Conservation (phyloP, 768 basidiomycete species). For the Candolleomyces efflorescens region DNA sequence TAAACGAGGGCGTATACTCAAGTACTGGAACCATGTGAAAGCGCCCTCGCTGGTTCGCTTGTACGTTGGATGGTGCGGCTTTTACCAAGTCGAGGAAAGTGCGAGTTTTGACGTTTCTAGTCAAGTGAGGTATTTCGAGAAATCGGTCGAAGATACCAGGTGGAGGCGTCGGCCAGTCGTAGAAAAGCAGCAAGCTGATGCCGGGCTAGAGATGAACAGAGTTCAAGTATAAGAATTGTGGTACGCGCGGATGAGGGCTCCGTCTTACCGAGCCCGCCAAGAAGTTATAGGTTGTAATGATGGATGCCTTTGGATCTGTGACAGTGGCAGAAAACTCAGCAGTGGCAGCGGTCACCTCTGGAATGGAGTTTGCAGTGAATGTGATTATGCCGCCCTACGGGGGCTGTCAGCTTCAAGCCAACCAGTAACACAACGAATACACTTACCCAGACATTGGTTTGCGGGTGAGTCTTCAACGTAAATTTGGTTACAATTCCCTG, state of each 20-base stretch:
- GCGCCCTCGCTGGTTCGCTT: slow-evolving; percentile 15
- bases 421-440: not conserved
- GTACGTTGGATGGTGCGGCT: slow-evolving; percentile 19
- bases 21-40: slow-evolving; percentile 42
- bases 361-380: slow-evolving; percentile 19
- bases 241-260: too few species aligned
- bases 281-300: slow-evolving; percentile 44
- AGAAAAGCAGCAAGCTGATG: slow-evolving; percentile 46
- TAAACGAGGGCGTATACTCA: slow-evolving; percentile 28
- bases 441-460: slow-evolving; percentile 57
- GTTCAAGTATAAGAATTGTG: not conserved
- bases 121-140: slow-evolving; percentile 36
- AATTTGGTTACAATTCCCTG: slow-evolving; percentile 60
- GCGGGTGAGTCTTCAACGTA: slow-evolving; percentile 49
- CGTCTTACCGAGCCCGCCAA: slow-evolving; percentile 28
- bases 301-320: slow-evolving; percentile 48
- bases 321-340: slow-evolving; percentile 35
- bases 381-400: slow-evolving; percentile 48
- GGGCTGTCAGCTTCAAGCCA: not conserved
- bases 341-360: slow-evolving; percentile 30
- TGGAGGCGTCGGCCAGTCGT: slow-evolving; percentile 50
- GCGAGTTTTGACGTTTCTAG: slow-evolving; percentile 34
- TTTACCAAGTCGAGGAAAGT: slow-evolving; percentile 38
- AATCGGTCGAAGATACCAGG: slow-evolving; percentile 49
- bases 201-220: not conserved